These are phyloP conservation scores for Nothomitra cinnamomea DNA, from an alignment of 2,329 filamentous ascomycete genomes.

Conservation along the genomic window DNA sequence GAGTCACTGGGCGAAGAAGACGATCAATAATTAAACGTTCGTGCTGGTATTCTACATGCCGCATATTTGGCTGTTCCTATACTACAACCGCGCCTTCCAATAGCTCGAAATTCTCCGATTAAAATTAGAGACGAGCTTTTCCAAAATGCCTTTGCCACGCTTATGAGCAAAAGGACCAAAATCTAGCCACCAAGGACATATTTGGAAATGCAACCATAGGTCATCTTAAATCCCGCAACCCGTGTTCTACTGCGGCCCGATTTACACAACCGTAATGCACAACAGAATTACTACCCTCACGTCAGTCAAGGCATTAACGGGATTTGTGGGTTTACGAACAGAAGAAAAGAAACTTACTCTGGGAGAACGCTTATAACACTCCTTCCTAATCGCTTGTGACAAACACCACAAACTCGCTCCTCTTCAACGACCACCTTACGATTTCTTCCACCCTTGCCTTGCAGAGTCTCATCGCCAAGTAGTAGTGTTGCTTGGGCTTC, in stretches of 20 bases:
- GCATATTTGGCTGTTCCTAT: neutral
- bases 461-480: slow-evolving; percentile 48
- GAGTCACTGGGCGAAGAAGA: neutral
- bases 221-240: neutral
- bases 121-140: neutral
- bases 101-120: neutral
- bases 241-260: slow-evolving; percentile 17
- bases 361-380: slow-evolving; percentile 84
- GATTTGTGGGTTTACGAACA: neutral
- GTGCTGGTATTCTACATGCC: neutral
- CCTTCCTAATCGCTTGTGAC: slow-evolving; percentile 80
- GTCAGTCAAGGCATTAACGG: neutral
- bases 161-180: neutral
- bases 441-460: slow-evolving; percentile 39
- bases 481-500: slow-evolving; percentile 55
- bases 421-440: slow-evolving; percentile 67
- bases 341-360: slow-evolving; percentile 37
- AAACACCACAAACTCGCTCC: slow-evolving; percentile 79
- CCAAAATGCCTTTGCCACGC: neutral
- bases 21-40: neutral
- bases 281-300: slow-evolving; percentile 24
- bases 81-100: neutral
- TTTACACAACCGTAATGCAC: slow-evolving; percentile 68
- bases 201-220: neutral
- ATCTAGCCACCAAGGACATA: neutral